A percentile compares a stretch with the other conserved stretches of the same genome.
Conservation (phyloP, 1,284 basidiomycete species). For the Athelia psychrophila region DNA sequence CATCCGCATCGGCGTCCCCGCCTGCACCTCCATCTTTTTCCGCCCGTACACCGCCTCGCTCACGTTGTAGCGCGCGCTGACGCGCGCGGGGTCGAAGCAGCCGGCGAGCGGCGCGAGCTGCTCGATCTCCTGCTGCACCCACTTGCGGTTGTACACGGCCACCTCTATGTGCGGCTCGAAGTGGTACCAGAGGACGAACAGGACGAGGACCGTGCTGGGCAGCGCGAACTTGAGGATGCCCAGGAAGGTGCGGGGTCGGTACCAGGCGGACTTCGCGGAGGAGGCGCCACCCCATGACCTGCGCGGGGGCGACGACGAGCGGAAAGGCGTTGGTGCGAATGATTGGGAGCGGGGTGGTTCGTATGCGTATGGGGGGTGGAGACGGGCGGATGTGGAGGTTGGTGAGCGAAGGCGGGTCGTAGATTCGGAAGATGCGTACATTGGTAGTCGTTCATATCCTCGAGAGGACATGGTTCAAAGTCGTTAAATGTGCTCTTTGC, state of each 20-base stretch:
- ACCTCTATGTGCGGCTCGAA: slow-evolving; percentile 85
- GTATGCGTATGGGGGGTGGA: slow-evolving; percentile 4
- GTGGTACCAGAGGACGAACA: slow-evolving; percentile 48
- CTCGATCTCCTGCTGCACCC: slow-evolving; percentile 71
- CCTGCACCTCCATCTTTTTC: slow-evolving; percentile 68
- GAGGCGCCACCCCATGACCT: background rate
- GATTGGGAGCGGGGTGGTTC: no score
- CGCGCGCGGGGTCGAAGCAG: slow-evolving; percentile 63
- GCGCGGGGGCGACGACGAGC: slow-evolving; percentile 5
- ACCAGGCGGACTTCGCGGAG: slow-evolving; percentile 12
- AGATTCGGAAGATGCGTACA: slow-evolving; percentile 27
- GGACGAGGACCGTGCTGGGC: slow-evolving; percentile 31
- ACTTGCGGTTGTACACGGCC: slow-evolving; percentile 69
- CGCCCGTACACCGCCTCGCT: slow-evolving; percentile 58
- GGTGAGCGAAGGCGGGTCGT: slow-evolving; percentile 19
- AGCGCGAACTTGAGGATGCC: slow-evolving; percentile 26
- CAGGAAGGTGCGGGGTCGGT: background rate
- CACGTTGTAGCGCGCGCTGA: slow-evolving; percentile 70
- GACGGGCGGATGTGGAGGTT: slow-evolving; percentile 3
- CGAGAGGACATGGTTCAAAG: no score
- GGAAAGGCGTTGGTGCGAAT: slow-evolving; percentile 6
- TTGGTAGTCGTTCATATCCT: slow-evolving; percentile 33
- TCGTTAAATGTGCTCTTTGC: no score
- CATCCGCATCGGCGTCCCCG: slow-evolving; percentile 71
- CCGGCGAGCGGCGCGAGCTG: slow-evolving; percentile 61